Base-by-base conservation (phyloP, 163 green algal species). In the Volvox carteri region DNA sequence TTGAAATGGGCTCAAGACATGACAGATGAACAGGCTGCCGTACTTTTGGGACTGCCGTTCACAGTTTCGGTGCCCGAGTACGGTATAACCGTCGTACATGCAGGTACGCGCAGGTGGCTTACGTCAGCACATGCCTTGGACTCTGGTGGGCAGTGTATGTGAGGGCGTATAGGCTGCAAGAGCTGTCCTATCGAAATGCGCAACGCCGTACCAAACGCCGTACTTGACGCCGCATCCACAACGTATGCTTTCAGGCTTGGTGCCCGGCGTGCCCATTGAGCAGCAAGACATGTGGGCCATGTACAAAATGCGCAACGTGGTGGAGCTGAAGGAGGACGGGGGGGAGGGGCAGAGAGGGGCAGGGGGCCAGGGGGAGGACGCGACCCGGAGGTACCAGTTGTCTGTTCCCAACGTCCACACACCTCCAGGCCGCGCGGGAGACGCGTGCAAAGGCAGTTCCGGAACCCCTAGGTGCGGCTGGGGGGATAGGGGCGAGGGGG, bases 31-130 rank as follows among this genome's bases (percentile, higher is more conserved):
- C 72, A 91, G 67, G 84, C 85, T 23, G 78, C 72, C 0, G 86
- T 90, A 30, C 81, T 96, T 52, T 11, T 28, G 14, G 5, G 84
- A 11, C 67, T 95, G 85, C 93, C 93, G 0, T 96, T 93, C 84
- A 95, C 87, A 0, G 8, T 96, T 14, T 16, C 58, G 7, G 41
- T 95, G 21, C 70, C 84, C 23, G 33, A 78, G 77, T 92, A 85
- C 41, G 84, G 84, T 39, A 30, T 90, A 11, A 52, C 56, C 33
- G 70, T 90, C 9, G 84, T 90, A 39, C 84, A 90, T 68, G 84
- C 84, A 41, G 84, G 84, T 90, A 39, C 5, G 83, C 6, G 65
- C 7, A 23, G 54, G 50, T 58, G 54, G 28, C 8, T n/a, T n/a
- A n/a, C n/a, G n/a, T n/a, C n/a, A n/a, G n/a, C 7, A 8, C 8